These are phyloP conservation scores for Phylloporus rhodoxanthus DNA, from an alignment of 768 basidiomycete genomes.

Conservation along the genomic window DNA sequence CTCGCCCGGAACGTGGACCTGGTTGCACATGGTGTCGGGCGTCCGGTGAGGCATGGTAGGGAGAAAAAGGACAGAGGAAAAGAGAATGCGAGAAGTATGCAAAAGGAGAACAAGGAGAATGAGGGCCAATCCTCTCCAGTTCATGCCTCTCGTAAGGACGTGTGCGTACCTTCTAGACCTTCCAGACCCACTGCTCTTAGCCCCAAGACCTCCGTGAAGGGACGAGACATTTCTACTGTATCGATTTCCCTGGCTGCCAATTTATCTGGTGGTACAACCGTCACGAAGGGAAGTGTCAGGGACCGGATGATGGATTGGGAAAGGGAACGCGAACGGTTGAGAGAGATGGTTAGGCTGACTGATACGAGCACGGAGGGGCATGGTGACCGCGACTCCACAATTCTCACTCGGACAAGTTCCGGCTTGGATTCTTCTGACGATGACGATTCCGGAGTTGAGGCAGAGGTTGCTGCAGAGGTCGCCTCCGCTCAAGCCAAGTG, in stretches of 20 bases:
- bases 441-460: slow-evolving; percentile 23
- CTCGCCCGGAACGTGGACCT: slow-evolving; percentile 30
- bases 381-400: slow-evolving; percentile 31
- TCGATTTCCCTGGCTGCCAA: slow-evolving; percentile 14
- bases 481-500: slow-evolving; percentile 5
- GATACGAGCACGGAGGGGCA: slow-evolving; percentile 44
- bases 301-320: slow-evolving; percentile 76
- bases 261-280: slow-evolving; percentile 12
- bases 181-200: slow-evolving; percentile 5
- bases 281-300: slow-evolving; percentile 34
- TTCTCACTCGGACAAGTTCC: slow-evolving; percentile 14
- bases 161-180: not conserved
- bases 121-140: slow-evolving; percentile 1
- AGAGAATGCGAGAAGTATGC: slow-evolving; percentile 17
- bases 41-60: slow-evolving; percentile 5
- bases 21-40: slow-evolving; percentile 26
- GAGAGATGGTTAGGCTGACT: slow-evolving; percentile 61
- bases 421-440: slow-evolving; percentile 21
- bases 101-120: slow-evolving; percentile 30
- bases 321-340: slow-evolving; percentile 58
- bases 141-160: slow-evolving; percentile 7
- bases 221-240: slow-evolving; percentile 5
- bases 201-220: slow-evolving; percentile 15
- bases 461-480: slow-evolving; percentile 23
- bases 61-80: slow-evolving; percentile 29